Base-by-base conservation (phyloP, 108 stramenopile species). In the Nitzschia putrida region DNA sequence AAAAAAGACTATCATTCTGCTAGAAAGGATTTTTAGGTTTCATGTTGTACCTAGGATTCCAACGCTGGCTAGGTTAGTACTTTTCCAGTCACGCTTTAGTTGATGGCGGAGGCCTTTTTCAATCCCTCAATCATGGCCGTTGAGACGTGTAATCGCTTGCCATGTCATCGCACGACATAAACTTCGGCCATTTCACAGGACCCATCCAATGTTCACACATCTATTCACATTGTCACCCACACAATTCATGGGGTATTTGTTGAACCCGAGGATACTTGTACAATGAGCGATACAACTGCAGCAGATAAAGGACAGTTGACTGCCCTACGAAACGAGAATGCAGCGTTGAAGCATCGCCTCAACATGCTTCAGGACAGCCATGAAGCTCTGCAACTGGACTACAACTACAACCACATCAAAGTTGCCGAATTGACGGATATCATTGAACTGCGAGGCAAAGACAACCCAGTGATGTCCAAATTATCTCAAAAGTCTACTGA, bases 401-500 rank as follows among this genome's bases (percentile, higher is more conserved):
- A 37, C 34, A 77, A 77, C 41, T 59, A 47, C 38, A 18, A 71
- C 20, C 49, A 40, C 5, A 66, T 61, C 57, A 77, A 77, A 57
- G 69, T 77, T 7, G 21, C 53, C 0, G 76, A 77, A 23, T 38
- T 77, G 42, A 38, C 69, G 1, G 69, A 77, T 45, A 58, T 66
- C 8, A 18, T 74, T n/a, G 34, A 66, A 39, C 5, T 34, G 8
- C 40, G 34, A 44, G 43, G 34, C 20, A 18, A 40, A 16, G 24
- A 43, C 18, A 37, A 49, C 12, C 9, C 29, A 3, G 21, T 57
- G 14, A 13, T 24, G 21, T 22, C 70, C 37, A 12, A 11, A 8
- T 18, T 66, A 16, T 20, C 68, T 7, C 12, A 68, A 11, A 77
- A 70, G 61, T 47, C 69, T 22, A n/a, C 58, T 3, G 43, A 71